A percentile compares a stretch with the other conserved stretches of the same genome.
Evolutionary conservation across 441 rosid species (phyloP).

Genomic region (Syzygium syzygioides): DNA sequence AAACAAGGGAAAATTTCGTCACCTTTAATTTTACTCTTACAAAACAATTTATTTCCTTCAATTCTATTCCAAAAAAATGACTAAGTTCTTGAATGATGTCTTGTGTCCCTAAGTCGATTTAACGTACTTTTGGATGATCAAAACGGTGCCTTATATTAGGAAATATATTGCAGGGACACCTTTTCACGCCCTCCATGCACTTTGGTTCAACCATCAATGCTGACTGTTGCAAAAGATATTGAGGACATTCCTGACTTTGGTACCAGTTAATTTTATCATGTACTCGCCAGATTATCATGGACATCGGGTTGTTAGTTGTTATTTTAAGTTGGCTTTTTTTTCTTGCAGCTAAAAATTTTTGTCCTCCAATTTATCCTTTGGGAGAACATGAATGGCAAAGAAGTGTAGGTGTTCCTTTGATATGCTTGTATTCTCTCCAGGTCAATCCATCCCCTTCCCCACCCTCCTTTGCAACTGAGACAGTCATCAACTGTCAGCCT

Average conservation of each 20-base stretch:
- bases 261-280: constrained; percentile 18
- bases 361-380: constrained; percentile 89
- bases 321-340: constrained; percentile 7
- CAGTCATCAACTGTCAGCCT: constrained; percentile 86
- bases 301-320: not conserved
- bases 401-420: constrained; percentile 58
- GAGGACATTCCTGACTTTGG: constrained; percentile 78
- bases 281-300: not conserved
- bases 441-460: constrained; percentile 89
- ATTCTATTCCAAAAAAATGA: not conserved
- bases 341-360: constrained; percentile 64
- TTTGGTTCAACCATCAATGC: constrained; percentile 89
- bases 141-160: not conserved
- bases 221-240: constrained; percentile 35
- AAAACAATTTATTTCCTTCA: not conserved
- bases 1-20: not conserved
- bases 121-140: constrained; percentile 16
- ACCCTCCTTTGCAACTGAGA: constrained; percentile 75
- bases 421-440: constrained; percentile 81
- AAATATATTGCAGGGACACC: constrained; percentile 64
- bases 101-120: not conserved
- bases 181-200: constrained; percentile 84
- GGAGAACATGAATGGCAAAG: constrained; percentile 62
- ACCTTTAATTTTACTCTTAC: not conserved
- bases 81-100: not conserved